Evolutionary conservation across 345 rosid genomes (phyloP).

Genomic region (Acer negundo): DNA sequence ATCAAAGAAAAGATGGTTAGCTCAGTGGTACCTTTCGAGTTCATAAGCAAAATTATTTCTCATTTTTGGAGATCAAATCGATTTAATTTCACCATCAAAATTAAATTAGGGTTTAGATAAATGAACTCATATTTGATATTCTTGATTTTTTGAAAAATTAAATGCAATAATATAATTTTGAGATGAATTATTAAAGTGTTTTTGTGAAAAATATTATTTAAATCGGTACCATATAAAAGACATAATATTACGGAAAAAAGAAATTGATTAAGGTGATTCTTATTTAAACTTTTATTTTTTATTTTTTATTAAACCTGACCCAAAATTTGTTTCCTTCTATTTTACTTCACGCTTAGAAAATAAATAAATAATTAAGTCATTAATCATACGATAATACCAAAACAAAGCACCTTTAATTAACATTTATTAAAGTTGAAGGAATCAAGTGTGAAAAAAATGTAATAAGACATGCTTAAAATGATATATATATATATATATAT

Average conservation of each 20-base stretch:
- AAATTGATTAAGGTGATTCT: not conserved
- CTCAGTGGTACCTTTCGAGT: not conserved
- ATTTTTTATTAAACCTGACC: not conserved
- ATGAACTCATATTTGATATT: not conserved
- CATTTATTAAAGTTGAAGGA: not conserved
- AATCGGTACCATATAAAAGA: not conserved
- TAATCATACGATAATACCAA: not conserved
- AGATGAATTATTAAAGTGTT: too few species aligned
- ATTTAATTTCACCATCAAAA: not conserved
- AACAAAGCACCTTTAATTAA: not conserved
- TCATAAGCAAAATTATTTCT: not conserved
- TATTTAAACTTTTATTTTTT: too few species aligned
- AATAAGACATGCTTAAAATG: not conserved
- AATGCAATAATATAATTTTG: too few species aligned
- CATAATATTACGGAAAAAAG: too few species aligned
- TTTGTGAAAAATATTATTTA: too few species aligned
- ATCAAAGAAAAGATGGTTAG: not conserved
- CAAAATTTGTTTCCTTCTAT: not conserved
- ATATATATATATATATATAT: too few species aligned
- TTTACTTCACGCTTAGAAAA: not conserved
- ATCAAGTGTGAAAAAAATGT: not conserved
- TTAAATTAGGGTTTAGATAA: not conserved
- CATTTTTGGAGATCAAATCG: not conserved
- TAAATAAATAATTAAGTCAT: not conserved
- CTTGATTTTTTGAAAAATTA: not conserved